Conservation (phyloP, 2,329 filamentous ascomycete genomes). For the Botrytis cinerea region DNA sequence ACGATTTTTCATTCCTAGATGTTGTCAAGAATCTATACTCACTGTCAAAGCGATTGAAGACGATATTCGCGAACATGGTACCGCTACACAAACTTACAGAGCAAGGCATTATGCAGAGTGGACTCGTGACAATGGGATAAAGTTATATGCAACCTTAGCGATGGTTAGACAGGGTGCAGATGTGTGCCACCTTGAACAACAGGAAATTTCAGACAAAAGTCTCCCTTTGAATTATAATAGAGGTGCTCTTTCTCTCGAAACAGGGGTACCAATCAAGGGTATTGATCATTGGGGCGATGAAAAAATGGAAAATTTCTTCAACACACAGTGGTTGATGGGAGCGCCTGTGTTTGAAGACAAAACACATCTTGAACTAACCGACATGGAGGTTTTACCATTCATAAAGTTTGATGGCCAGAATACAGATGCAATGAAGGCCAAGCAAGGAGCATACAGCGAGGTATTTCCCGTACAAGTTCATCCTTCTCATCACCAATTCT, state of each 20-base stretch:
- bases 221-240: constrained; percentile 26
- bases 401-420: constrained; percentile 13
- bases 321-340: constrained; percentile 32
- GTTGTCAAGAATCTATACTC: constrained; percentile 25
- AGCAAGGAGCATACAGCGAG: constrained; percentile 32
- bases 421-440: constrained; percentile 4
- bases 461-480: constrained; percentile 32
- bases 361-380: constrained; percentile 26
- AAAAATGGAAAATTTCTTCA: constrained; percentile 27
- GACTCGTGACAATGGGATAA: constrained; percentile 3
- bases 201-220: constrained; percentile 27
- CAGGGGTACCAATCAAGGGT: constrained; percentile 19
- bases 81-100: not conserved
- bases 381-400: constrained; percentile 30
- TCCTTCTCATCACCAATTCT: constrained; percentile 34
- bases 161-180: not conserved
- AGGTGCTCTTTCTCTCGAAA: not conserved
- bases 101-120: constrained; percentile 16
- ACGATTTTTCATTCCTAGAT: constrained; percentile 26
- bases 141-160: constrained; percentile 27
- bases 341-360: constrained; percentile 27
- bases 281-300: constrained; percentile 27
- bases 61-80: constrained; percentile 23
- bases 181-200: constrained; percentile 25
- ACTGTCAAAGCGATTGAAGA: constrained; percentile 19